Percentiles rank a stretch among this genome's conserved stretches.
These are phyloP conservation scores for Phaeosphaeria sp. DNA, from an alignment of 2,329 filamentous ascomycete species.

Conservation along the genomic window DNA sequence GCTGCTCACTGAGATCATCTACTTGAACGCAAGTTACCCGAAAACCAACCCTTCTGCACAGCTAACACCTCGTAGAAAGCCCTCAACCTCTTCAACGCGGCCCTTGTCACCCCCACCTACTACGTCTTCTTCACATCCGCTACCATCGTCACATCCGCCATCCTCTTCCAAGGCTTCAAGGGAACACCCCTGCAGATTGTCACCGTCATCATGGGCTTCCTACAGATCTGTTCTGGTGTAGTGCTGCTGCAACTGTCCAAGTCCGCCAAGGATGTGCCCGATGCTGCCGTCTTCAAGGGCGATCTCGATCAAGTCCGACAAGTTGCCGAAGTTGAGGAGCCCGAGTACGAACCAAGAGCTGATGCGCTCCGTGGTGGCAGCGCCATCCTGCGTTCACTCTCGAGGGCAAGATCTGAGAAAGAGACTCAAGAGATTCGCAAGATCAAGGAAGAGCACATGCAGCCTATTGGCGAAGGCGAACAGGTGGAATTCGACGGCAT, in stretches of 20 bases:
- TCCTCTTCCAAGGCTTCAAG: constrained; percentile 93
- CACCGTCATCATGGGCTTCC: constrained; percentile 90
- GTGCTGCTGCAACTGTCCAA: constrained; percentile 95
- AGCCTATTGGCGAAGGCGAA: constrained; percentile 79
- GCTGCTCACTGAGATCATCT: constrained; percentile 91
- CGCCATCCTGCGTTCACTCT: constrained; percentile 85
- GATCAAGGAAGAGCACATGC: constrained; percentile 81
- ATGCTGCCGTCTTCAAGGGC: constrained; percentile 88
- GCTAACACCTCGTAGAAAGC: constrained; percentile 79
- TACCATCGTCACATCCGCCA: constrained; percentile 91
- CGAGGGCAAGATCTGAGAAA: constrained; percentile 74
- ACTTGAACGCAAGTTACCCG: constrained; percentile 78
- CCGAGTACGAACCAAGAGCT: constrained; percentile 95
- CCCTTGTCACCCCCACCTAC: constrained; percentile 95
- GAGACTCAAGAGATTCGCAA: constrained; percentile 81
- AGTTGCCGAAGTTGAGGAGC: constrained; percentile 92
- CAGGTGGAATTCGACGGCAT: constrained; percentile 92
- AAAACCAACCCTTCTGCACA: background rate
- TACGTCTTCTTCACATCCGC: constrained; percentile 98
- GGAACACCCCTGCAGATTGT: constrained; percentile 80
- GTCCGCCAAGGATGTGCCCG: constrained; percentile 95
- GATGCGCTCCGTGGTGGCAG: constrained; percentile 93
- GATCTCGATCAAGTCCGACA: constrained; percentile 95
- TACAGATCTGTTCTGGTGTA: constrained; percentile 92
- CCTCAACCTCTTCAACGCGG: constrained; percentile 94